A percentile compares a stretch with the other conserved stretches of the same genome.
Conservation (phyloP, 2,329 filamentous ascomycete genomes). For the Fusarium albosuccineum region DNA sequence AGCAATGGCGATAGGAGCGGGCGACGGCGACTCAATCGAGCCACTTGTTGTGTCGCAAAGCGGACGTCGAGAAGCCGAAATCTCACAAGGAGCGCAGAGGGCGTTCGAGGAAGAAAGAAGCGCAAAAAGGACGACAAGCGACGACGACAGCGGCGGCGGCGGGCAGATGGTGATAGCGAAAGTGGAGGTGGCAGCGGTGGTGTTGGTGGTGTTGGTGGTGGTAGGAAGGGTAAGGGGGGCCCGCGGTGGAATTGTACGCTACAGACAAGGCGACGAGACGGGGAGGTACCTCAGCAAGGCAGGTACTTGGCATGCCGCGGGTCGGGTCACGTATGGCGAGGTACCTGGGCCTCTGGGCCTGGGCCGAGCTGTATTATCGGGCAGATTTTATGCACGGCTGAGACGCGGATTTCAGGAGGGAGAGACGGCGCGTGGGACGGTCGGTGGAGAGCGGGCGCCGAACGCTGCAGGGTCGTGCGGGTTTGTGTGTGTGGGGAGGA, state of each 20-base stretch:
- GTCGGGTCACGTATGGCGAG: slow-evolving; percentile 32
- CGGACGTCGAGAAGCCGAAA: slow-evolving; percentile 22
- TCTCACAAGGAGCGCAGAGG: slow-evolving; percentile 34
- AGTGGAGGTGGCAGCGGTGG: slow-evolving; percentile 19
- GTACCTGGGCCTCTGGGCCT: slow-evolving; percentile 26
- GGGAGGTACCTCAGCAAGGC: slow-evolving; percentile 33
- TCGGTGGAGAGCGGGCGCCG: slow-evolving; percentile 45
- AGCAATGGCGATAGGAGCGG: slow-evolving; percentile 13
- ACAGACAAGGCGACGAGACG: slow-evolving; percentile 29
- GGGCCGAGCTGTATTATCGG: slow-evolving; percentile 35
- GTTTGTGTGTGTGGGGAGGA: slow-evolving; percentile 32
- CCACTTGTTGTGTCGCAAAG: slow-evolving; percentile 29
- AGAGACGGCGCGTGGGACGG: slow-evolving; percentile 48
- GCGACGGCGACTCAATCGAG: slow-evolving; percentile 34
- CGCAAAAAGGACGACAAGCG: slow-evolving; percentile 36
- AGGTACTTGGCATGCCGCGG: slow-evolving; percentile 32
- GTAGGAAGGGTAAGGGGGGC: slow-evolving; percentile 38
- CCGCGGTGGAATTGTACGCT: slow-evolving; percentile 37
- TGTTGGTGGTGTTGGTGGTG: slow-evolving; percentile 32
- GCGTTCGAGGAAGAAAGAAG: slow-evolving; percentile 32
- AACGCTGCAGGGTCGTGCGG: slow-evolving; percentile 42
- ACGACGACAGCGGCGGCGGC: slow-evolving; percentile 9
- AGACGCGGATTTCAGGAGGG: slow-evolving; percentile 49
- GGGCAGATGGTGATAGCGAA: slow-evolving; percentile 39
- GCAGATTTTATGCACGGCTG: slow-evolving; percentile 48